These are phyloP conservation scores for Leishmania martiniquensis DNA, from an alignment of 208 protist genomes.

Conservation along the genomic window DNA sequence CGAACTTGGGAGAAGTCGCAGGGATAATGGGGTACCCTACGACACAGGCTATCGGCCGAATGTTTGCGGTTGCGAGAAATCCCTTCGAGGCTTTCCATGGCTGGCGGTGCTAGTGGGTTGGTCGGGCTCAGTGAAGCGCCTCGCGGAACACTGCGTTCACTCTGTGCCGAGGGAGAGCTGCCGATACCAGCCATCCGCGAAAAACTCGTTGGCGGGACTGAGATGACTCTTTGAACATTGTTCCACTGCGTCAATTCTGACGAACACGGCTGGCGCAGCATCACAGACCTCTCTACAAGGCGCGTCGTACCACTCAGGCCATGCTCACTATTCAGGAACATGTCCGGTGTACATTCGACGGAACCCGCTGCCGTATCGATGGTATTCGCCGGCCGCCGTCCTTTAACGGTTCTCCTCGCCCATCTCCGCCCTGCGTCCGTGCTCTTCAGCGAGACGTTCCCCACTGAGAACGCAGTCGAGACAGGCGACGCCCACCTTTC, in stretches of 20 bases:
- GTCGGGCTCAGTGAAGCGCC: no score
- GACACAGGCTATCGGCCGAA: not conserved
- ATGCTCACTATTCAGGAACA: not conserved
- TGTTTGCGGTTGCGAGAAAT: not conserved
- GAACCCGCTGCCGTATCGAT: not conserved
- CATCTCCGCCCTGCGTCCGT: not conserved
- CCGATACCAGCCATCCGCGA: not conserved
- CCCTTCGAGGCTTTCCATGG: not conserved
- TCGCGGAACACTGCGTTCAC: not conserved
- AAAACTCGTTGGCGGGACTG: not conserved
- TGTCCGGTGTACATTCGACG: not conserved
- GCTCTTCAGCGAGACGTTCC: not conserved
- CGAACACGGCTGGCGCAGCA: not conserved
- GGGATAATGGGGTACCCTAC: not conserved
- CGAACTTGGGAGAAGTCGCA: not conserved
- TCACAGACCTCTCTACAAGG: not conserved
- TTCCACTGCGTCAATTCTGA: not conserved
- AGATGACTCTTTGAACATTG: not conserved
- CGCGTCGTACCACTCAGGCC: not conserved
- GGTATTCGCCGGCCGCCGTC: not conserved
- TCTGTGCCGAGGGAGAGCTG: not conserved
- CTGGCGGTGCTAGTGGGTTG: not conserved
- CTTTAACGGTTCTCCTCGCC: not conserved
- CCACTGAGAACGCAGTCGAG: not conserved
- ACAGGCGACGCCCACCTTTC: not conserved